These are phyloP conservation scores for Elongisporangium prolatum DNA, from an alignment of 352 stramenopile species.

Conservation along the genomic window DNA sequence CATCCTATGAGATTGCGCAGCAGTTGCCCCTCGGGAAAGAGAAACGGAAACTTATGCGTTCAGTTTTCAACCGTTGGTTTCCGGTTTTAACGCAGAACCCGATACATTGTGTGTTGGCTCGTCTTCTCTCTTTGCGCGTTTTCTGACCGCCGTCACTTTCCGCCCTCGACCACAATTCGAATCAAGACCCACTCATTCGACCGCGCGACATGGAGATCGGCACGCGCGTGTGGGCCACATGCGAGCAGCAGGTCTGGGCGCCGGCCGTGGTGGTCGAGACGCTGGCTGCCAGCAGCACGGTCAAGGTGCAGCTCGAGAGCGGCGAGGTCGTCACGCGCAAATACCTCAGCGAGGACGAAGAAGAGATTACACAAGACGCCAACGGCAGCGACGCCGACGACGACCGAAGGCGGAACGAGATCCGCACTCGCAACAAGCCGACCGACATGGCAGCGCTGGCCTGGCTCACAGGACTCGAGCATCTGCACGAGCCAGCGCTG, in stretches of 20 bases:
- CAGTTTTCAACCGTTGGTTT: not conserved
- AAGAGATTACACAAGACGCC: slow-evolving; percentile 1
- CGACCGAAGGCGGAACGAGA: slow-evolving; percentile 26
- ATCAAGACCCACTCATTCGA: not conserved
- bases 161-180: not conserved
- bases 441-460: slow-evolving; percentile 47
- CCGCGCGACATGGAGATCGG: slow-evolving; percentile 63
- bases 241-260: slow-evolving; percentile 57
- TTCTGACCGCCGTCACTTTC: not conserved
- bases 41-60: not conserved
- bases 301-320: slow-evolving; percentile 41
- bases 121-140: not conserved
- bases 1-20: not conserved
- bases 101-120: not conserved
- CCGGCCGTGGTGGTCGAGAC: slow-evolving; percentile 57
- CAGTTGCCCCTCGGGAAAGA: not conserved
- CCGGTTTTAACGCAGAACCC: not conserved
- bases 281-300: slow-evolving; percentile 36
- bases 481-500: slow-evolving; percentile 81
- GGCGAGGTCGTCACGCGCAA: slow-evolving; percentile 38
- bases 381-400: slow-evolving; percentile 24
- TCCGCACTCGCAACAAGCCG: slow-evolving; percentile 67
- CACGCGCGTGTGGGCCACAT: slow-evolving; percentile 79
- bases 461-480: slow-evolving; percentile 74
- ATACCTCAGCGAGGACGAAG: slow-evolving; percentile 6